phyloP scores from a whole-genome alignment of 148 eudicot species.

The Vaccinium vitisidaea region DNA sequence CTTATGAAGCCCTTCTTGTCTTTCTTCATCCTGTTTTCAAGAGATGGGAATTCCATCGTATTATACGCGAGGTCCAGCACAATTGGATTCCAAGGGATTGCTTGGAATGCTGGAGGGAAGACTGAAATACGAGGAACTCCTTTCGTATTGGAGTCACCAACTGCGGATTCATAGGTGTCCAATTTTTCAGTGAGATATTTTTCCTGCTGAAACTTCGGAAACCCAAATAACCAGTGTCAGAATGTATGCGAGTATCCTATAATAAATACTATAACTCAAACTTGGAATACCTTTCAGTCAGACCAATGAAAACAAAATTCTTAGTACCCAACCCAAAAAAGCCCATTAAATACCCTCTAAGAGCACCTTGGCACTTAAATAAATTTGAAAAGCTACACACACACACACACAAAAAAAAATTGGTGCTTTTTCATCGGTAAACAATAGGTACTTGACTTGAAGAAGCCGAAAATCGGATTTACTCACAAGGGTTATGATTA shows the following conservation, averaged over 20 bases:
- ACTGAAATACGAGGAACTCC: constrained; percentile 58
- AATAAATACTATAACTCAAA: not conserved
- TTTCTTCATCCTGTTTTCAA: constrained; percentile 81
- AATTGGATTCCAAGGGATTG: constrained; percentile 73
- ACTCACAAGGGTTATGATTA: not conserved
- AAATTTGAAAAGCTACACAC: not conserved
- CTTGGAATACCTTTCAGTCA: too few relatives aligned
- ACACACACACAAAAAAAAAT: too few relatives aligned
- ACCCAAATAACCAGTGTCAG: not conserved
- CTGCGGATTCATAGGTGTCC: constrained; percentile 74
- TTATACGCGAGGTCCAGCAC: constrained; percentile 80
- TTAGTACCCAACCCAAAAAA: not conserved
- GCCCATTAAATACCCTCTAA: not conserved
- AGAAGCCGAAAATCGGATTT: too few relatives aligned
- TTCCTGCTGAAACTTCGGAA: constrained; percentile 41
- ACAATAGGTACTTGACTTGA: too few relatives aligned
- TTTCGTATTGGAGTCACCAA: constrained; percentile 60
- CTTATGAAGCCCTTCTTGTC: constrained; percentile 64
- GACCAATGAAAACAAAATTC: too few relatives aligned
- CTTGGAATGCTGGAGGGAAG: constrained; percentile 75
- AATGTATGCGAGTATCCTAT: not conserved
- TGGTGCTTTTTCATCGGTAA: too few relatives aligned
- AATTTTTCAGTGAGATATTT: constrained; percentile 74
- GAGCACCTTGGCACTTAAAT: not conserved
- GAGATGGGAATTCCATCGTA: constrained; percentile 77